Conservation (phyloP, 805 yeast genomes). For the Grigorovia yakushimaensis region DNA sequence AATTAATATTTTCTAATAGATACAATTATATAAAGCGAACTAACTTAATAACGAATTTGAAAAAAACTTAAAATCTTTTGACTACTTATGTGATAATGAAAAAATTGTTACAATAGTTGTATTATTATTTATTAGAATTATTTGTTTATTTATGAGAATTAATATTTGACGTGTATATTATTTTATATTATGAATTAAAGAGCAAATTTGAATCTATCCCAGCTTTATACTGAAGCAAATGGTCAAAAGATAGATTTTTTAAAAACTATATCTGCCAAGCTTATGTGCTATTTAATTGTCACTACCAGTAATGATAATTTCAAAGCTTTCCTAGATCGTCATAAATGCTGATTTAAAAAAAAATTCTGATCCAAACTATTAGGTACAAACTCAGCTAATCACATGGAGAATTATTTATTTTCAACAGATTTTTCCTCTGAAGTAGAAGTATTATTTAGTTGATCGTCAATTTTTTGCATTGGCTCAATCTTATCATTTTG, state of each 20-base stretch:
- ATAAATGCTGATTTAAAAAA: too few species aligned
- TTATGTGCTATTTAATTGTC: too few species aligned
- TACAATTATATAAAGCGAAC: not conserved
- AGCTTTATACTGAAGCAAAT: too few species aligned
- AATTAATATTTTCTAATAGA: not conserved
- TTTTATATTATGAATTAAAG: not conserved
- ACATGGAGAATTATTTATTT: not conserved
- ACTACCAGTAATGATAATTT: not conserved
- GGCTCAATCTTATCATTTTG: slow-evolving; percentile 30
- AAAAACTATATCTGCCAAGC: too few species aligned
- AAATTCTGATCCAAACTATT: too few species aligned
- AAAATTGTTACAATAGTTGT: not conserved
- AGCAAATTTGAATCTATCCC: too few species aligned
- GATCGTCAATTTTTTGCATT: slow-evolving; percentile 1
- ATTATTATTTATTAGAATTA: not conserved
- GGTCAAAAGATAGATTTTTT: too few species aligned
- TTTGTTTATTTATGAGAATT: not conserved
- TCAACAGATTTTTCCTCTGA: slow-evolving; percentile 1
- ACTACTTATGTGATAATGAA: too few species aligned
- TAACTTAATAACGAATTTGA: too few species aligned
- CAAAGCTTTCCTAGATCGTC: too few species aligned
- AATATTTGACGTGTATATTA: not conserved
- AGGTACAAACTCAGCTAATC: too few species aligned
- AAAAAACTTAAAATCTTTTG: not conserved
- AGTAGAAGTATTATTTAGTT: not conserved